phyloP scores from a whole-genome alignment of 495 filamentous ascomycete species.

The Tricharina praecox region DNA sequence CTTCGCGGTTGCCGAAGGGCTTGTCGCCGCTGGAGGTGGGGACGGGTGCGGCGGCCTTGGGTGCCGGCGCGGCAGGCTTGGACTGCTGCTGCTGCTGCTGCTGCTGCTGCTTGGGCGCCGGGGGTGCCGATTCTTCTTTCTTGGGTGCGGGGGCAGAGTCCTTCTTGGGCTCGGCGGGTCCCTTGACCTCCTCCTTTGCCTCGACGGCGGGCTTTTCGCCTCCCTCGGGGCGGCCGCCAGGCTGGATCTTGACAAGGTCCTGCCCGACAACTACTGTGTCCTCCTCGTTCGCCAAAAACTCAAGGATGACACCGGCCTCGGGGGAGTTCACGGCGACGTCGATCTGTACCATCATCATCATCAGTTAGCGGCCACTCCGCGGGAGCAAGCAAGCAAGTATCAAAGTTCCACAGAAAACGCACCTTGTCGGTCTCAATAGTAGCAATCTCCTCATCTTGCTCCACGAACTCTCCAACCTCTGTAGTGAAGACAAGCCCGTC shows the following conservation, averaged over 20 bases:
- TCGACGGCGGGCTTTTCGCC: constrained; percentile 36
- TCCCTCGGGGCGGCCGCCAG: constrained; percentile 44
- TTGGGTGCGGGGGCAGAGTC: constrained; percentile 26
- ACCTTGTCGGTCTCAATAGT: constrained; percentile 99
- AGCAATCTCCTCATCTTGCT: constrained; percentile 93
- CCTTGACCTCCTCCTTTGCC: constrained; percentile 38
- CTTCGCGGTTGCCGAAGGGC: constrained; percentile 59
- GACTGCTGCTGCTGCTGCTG: neutral
- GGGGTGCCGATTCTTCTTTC: constrained; percentile 28
- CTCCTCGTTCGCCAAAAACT: constrained; percentile 83
- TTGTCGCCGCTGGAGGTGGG: constrained; percentile 17
- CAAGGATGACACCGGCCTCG: constrained; percentile 70
- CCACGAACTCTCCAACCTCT: constrained; percentile 86
- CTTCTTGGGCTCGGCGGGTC: constrained; percentile 30
- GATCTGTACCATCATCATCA: constrained; percentile 56
- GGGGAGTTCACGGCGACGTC: constrained; percentile 92
- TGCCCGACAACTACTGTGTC: constrained; percentile 93
- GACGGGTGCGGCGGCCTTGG: constrained; percentile 29
- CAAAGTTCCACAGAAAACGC: constrained; percentile 22
- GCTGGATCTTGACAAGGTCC: constrained; percentile 68
- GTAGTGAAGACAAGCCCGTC: neutral
- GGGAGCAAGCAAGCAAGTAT: neutral
- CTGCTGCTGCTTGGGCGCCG: constrained; percentile 31
- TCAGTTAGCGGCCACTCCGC: neutral
- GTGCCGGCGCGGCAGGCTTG: constrained; percentile 18